Percentiles rank a stretch among this genome's conserved stretches.
Evolutionary conservation across 495 filamentous ascomycete genomes (phyloP).

Genomic region (Hapsidospora chrysogenum): DNA sequence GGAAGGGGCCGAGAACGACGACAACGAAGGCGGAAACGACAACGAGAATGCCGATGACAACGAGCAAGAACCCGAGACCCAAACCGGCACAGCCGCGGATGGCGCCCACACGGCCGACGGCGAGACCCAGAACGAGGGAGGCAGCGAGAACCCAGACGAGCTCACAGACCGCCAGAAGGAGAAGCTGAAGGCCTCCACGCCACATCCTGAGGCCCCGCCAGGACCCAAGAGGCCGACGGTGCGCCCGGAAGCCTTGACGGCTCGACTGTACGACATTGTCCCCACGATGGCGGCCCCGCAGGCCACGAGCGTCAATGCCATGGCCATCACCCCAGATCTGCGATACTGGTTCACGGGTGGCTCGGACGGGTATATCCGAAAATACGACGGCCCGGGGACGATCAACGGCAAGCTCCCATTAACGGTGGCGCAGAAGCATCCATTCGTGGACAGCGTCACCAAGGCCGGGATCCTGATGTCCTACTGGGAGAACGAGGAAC

Average conservation of each 20-base stretch:
- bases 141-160: slow-evolving; percentile 29
- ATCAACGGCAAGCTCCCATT: slow-evolving; percentile 87
- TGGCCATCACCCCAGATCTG: slow-evolving; percentile 86
- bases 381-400: slow-evolving; percentile 89
- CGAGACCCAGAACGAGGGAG: slow-evolving; percentile 16
- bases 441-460: slow-evolving; percentile 92
- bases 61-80: slow-evolving; percentile 8
- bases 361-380: slow-evolving; percentile 84
- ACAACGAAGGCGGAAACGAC: slow-evolving; percentile 22
- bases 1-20: slow-evolving; percentile 42
- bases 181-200: slow-evolving; percentile 16
- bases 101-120: slow-evolving; percentile 6
- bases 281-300: slow-evolving; percentile 94
- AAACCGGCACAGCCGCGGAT: background rate
- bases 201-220: slow-evolving; percentile 6
- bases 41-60: slow-evolving; percentile 23
- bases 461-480: slow-evolving; percentile 86
- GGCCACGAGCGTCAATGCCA: slow-evolving; percentile 85
- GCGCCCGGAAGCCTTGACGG: slow-evolving; percentile 65
- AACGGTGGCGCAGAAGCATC: slow-evolving; percentile 90
- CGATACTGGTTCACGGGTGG: slow-evolving; percentile 91
- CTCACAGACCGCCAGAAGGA: background rate
- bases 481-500: slow-evolving; percentile 85
- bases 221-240: slow-evolving; percentile 35
- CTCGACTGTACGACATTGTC: slow-evolving; percentile 84